Base-by-base conservation (phyloP, 805 yeast species). In the Torulaspora franciscae region DNA sequence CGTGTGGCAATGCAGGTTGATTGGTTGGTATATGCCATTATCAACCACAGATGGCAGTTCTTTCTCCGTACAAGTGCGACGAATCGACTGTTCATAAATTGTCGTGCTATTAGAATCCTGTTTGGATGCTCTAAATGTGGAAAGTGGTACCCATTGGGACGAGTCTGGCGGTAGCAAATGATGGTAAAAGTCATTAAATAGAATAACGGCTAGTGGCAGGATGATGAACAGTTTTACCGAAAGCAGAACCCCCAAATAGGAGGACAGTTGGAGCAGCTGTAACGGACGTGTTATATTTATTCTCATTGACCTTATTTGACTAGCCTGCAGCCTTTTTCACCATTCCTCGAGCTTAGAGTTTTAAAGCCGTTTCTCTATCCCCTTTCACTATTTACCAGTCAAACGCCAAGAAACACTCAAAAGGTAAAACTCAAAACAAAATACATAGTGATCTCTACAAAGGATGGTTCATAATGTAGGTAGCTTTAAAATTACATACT, bases 161-260 rank as follows among this genome's bases (percentile, higher is more conserved):
- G 67, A 55, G 34, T 62, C 67, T 13, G 55, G 23, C 19, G 65
- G 62, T 22, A 61, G 42, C 25, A 64, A 47, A 15, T 59, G 46
- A 6, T 40, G 40, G 37, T 57, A 60, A 28, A 61, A 55, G 39
- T 64, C 66, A 45, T 60, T 52, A 39, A 61, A 64, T 26, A 61
- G 42, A 7, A 62, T 37, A 6, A 46, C 46, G 1, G 68, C 51
- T 7, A 64, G 42, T 4, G 68, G 68, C 22, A 57, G 46, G 11
- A 64, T 51, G 6, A 64, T 30, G 15, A 57, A 35, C 2, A 62
- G 2, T 34, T 62, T 57, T 14, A 61, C 50, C 6, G 54, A 15
- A 8, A 58, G 42, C 7, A 57, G 26, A 2, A 51, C 17, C 2
- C 50, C 22, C 2, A 49, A 15, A 28, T 62, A 61, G 1, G 54